Percentiles rank a stretch among this genome's conserved stretches.
These are phyloP conservation scores for Cryphonectria nitschkei DNA, from an alignment of 2,329 filamentous ascomycete species.

Conservation along the genomic window DNA sequence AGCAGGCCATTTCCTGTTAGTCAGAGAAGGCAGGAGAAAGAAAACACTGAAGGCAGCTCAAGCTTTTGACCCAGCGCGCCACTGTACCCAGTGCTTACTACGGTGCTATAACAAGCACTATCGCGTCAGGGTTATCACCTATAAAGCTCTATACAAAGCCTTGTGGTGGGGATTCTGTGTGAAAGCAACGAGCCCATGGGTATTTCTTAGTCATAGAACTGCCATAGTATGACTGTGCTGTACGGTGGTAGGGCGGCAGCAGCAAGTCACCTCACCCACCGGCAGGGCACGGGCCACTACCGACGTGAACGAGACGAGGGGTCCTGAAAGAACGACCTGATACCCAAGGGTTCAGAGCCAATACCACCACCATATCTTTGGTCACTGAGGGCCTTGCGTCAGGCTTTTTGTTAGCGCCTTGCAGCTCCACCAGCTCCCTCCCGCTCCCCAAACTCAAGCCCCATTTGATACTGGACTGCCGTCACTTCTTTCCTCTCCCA, in stretches of 20 bases:
- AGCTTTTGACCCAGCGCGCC: neutral
- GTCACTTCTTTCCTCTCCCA: constrained; percentile 27
- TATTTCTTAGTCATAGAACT: neutral
- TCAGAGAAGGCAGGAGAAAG: neutral
- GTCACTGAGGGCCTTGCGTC: constrained; percentile 10
- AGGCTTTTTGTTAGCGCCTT: constrained; percentile 14
- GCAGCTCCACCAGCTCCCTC: constrained; percentile 17
- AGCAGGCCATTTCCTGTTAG: neutral
- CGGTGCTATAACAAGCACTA: neutral
- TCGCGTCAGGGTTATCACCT: neutral
- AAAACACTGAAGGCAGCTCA: neutral
- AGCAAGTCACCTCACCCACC: neutral
- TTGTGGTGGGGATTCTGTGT: neutral
- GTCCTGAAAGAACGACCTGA: neutral
- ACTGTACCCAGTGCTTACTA: neutral
- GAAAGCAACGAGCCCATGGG: neutral
- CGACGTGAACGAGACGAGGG: neutral
- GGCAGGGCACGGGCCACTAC: neutral
- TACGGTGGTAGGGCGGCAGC: neutral
- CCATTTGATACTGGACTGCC: constrained; percentile 16
- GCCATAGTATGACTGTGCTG: neutral
- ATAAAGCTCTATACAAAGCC: neutral
- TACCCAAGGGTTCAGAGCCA: constrained; percentile 7
- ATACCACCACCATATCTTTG: too few relatives aligned
- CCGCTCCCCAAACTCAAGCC: constrained; percentile 22